Percentiles rank a stretch among this genome's conserved stretches.
phyloP scores from a whole-genome alignment of 768 basidiomycete genomes.

The Asterophora parasitica region DNA sequence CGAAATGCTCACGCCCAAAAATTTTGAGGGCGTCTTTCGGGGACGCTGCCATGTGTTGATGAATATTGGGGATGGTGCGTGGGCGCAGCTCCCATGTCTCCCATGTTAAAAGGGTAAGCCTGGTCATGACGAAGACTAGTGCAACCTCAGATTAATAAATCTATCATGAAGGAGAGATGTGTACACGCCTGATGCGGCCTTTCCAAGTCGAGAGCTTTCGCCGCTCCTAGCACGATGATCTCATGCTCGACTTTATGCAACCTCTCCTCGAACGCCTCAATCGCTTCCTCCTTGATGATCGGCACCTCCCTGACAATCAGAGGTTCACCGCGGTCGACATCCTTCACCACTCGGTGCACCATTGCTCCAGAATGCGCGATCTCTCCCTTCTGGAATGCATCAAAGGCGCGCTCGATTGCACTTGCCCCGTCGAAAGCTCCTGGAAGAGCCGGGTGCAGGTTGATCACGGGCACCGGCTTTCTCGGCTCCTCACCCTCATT shows the following conservation, averaged over 20 bases:
- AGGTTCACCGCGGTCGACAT: constrained; percentile 91
- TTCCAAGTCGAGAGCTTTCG: constrained; percentile 57
- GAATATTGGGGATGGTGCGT: too few species aligned
- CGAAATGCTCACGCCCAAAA: too few species aligned
- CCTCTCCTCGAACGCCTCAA: constrained; percentile 68
- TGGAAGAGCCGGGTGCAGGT: constrained; percentile 93
- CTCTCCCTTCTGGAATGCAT: constrained; percentile 82
- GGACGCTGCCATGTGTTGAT: too few species aligned
- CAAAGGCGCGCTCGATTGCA: constrained; percentile 84
- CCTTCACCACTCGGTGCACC: constrained; percentile 90
- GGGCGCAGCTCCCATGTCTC: too few species aligned
- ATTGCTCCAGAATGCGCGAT: constrained; percentile 78
- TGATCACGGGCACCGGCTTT: constrained; percentile 75
- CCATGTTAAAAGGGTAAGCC: too few species aligned
- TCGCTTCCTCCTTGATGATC: constrained; percentile 64
- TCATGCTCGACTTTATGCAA: constrained; percentile 85
- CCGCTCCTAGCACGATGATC: constrained; percentile 84
- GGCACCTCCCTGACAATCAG: constrained; percentile 76
- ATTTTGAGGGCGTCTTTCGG: too few species aligned
- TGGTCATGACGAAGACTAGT: too few species aligned
- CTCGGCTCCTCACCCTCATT: constrained; percentile 30
- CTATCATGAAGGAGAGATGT: background rate
- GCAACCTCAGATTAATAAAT: too few species aligned
- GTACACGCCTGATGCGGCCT: constrained; percentile 15
- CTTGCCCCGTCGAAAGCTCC: constrained; percentile 96